Evolutionary conservation across 2,329 filamentous ascomycete genomes (phyloP).

Genomic region (Fusarium heterosporum): DNA sequence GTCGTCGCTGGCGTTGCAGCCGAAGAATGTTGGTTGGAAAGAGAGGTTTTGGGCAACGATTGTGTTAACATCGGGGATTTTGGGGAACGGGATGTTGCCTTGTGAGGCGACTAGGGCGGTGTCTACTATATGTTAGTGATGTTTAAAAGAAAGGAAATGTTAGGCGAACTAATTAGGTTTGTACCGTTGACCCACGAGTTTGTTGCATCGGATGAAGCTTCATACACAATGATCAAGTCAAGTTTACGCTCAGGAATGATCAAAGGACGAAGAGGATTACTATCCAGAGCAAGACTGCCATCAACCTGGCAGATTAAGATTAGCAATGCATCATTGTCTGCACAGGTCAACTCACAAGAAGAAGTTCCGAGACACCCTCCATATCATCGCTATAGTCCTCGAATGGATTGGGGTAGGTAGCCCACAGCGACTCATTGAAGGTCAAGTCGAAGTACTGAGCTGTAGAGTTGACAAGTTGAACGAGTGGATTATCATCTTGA

Average conservation of each 20-base stretch:
- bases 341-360: slow-evolving; percentile 31
- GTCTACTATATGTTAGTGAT: slow-evolving; percentile 4
- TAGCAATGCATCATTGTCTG: accelerated
- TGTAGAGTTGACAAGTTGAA: slow-evolving; percentile 42
- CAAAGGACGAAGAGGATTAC: slow-evolving; percentile 46
- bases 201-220: slow-evolving; percentile 45
- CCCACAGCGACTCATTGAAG: slow-evolving; percentile 50
- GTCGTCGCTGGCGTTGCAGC: slow-evolving; percentile 39
- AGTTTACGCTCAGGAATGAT: slow-evolving; percentile 47
- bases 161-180: slow-evolving; percentile 41
- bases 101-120: slow-evolving; percentile 36
- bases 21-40: slow-evolving; percentile 47
- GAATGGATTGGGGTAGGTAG: slow-evolving; percentile 50
- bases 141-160: accelerated
- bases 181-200: slow-evolving; percentile 48
- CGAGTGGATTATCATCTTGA: slow-evolving; percentile 37
- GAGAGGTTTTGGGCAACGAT: slow-evolving; percentile 44
- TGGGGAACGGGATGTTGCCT: slow-evolving; percentile 46
- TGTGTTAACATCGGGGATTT: slow-evolving; percentile 45
- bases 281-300: slow-evolving; percentile 49
- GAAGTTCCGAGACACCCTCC: slow-evolving; percentile 41
- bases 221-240: slow-evolving; percentile 50
- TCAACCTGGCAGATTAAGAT: slow-evolving; percentile 40
- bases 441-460: slow-evolving; percentile 44
- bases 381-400: slow-evolving; percentile 45